Base-by-base conservation (phyloP, 441 rosid species). In the Adansonia madagascariensis region DNA sequence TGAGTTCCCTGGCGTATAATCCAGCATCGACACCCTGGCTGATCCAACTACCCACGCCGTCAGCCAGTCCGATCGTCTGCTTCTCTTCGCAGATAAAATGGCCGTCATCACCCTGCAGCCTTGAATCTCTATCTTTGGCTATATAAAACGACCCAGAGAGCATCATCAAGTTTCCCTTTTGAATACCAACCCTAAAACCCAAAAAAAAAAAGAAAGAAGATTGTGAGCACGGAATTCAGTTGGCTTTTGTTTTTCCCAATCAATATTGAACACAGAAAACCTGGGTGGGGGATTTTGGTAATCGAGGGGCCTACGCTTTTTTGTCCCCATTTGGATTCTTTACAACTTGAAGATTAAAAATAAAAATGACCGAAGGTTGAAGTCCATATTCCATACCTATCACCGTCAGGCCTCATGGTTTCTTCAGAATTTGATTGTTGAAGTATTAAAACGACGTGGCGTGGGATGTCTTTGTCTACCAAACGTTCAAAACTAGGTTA, bases 1-100 rank as follows among this genome's bases (percentile, higher is more conserved):
- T 73, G 24, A 73, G 76, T 24, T 73, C 22, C 24, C 56, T 46
- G 14, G 24, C 76, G 24, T 59, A 73, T 7, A 59, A 0, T 52
- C 78, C 77, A 10, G 77, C 60, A 17, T 75, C 77, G 17, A 63
- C n/a, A 17, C 71, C 71, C 1, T 17, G 24, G 12, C 0, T 15
- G 49, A 3, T 12, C 76, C 68, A 73, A 22, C 68, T 15, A 24
- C 67, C 56, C 4, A 59, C 57, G 6, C 76, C 76, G 8, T 73
- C 76, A 4, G 76, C 76, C 65, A 59, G 14, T 7, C 76, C 68
- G 0, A 59, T 46, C 24, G 67, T 44, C 43, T 44, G 52, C 67
- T 17, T 73, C 22, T 73, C 56, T 43, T 73, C 24, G 18, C 67
- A 59, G 55, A 73, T 59, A 22, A 73, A 59, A 15, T 73, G 68